phyloP scores from a whole-genome alignment of 2,329 filamentous ascomycete species.

The Cladosporium austrohemisphaericum region DNA sequence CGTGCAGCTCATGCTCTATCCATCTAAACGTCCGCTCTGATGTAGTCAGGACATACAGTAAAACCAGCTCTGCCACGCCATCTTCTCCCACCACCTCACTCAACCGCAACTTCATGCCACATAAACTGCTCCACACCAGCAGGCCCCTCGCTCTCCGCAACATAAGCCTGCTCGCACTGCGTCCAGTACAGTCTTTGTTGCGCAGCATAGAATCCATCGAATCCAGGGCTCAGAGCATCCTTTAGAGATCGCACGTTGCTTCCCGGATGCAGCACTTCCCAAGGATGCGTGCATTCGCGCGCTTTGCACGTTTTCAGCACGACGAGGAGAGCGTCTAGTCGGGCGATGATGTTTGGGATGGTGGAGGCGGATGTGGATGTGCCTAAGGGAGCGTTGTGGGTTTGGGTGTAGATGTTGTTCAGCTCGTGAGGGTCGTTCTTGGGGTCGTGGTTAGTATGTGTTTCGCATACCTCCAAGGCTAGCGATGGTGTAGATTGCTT shows the following conservation, averaged over 20 bases:
- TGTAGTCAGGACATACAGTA: no score
- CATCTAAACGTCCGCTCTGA: no score
- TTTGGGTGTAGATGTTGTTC: conserved; percentile 23
- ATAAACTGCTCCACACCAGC: conserved; percentile 20
- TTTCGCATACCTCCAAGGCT: background rate
- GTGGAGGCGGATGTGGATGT: conserved; percentile 14
- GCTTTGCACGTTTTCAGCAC: conserved; percentile 34
- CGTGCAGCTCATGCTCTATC: no score
- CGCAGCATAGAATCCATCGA: conserved; percentile 31
- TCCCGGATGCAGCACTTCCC: conserved; percentile 31
- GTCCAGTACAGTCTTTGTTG: conserved; percentile 48
- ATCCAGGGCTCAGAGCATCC: conserved; percentile 27
- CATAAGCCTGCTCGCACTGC: conserved; percentile 55
- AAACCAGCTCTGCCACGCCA: no score
- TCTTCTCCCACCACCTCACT: no score
- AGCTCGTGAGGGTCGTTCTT: conserved; percentile 20
- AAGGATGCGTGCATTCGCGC: conserved; percentile 29
- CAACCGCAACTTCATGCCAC: conserved; percentile 14
- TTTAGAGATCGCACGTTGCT: conserved; percentile 26
- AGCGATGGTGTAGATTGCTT: background rate
- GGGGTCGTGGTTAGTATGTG: background rate
- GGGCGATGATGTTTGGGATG: conserved; percentile 20
- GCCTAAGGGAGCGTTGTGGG: conserved; percentile 6
- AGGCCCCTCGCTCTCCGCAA: conserved; percentile 54
- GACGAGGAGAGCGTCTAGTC: conserved; percentile 34